These are phyloP conservation scores for Fusarium algeriense DNA, from an alignment of 2,329 filamentous ascomycete genomes.

Conservation along the genomic window DNA sequence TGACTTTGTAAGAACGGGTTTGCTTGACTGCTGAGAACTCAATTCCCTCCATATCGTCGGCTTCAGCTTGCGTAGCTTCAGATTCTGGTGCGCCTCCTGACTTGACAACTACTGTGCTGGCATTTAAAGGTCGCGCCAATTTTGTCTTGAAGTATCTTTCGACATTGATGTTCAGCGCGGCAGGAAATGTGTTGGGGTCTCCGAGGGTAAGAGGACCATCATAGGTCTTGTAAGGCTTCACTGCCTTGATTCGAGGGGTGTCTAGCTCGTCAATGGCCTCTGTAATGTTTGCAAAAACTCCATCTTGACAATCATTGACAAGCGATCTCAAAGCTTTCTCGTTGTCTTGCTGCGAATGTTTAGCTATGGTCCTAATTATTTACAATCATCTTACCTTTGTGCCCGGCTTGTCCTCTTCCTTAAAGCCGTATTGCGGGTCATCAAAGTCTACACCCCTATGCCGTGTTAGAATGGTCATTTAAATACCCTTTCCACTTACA, in stretches of 20 bases:
- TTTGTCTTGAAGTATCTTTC: conserved; percentile 93
- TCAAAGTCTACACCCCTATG: conserved; percentile 91
- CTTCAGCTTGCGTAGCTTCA: conserved; percentile 65
- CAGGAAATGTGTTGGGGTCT: conserved; percentile 77
- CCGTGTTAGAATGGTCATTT: conserved; percentile 32
- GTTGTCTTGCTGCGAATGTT: conserved; percentile 64
- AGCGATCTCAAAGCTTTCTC: conserved; percentile 76
- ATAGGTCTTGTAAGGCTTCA: conserved; percentile 82
- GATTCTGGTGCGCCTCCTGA: conserved; percentile 61
- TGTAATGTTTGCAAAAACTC: conserved; percentile 83
- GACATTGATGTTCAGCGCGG: conserved; percentile 84
- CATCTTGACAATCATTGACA: conserved; percentile 74
- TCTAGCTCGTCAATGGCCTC: conserved; percentile 86
- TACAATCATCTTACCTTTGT: conserved; percentile 70
- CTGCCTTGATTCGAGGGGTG: conserved; percentile 79
- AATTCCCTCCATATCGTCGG: conserved; percentile 62
- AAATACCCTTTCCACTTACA: conserved; percentile 67
- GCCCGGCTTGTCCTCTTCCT: conserved; percentile 85
- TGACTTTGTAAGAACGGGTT: conserved; percentile 83
- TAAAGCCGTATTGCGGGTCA: conserved; percentile 87
- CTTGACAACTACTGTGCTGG: conserved; percentile 79
- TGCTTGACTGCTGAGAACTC: conserved; percentile 79
- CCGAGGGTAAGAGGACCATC: conserved; percentile 85
- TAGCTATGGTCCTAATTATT: background rate
- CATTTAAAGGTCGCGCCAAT: conserved; percentile 77